Conservation (phyloP, 2,329 filamentous ascomycete genomes). For the Trichoderma arundinaceum region DNA sequence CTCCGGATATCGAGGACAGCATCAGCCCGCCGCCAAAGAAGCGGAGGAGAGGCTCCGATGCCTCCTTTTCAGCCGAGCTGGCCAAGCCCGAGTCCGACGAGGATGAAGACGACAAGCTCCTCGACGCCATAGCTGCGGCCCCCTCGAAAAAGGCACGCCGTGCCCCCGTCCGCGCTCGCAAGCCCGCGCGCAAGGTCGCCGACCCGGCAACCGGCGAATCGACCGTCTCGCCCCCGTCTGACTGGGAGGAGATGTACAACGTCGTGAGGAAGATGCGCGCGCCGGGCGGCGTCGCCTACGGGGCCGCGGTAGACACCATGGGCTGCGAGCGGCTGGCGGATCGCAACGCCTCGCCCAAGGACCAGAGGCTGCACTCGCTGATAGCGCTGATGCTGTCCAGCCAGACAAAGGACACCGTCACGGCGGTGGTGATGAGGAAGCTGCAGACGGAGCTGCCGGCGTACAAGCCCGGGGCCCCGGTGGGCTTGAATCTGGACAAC, state of each 20-base stretch:
- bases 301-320: constrained; percentile 97
- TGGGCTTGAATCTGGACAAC: constrained; percentile 74
- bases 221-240: constrained; percentile 65
- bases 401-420: constrained; percentile 93
- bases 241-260: constrained; percentile 85
- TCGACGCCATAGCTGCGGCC: constrained; percentile 38
- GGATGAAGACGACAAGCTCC: constrained; percentile 32
- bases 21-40: constrained; percentile 44
- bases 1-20: constrained; percentile 64
- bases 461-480: constrained; percentile 49
- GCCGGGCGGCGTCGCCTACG: constrained; percentile 58
- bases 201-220: constrained; percentile 50
- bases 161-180: constrained; percentile 42
- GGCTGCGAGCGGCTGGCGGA: constrained; percentile 82
- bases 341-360: constrained; percentile 53
- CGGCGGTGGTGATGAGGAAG: constrained; percentile 78
- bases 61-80: constrained; percentile 33
- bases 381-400: constrained; percentile 88
- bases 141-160: constrained; percentile 38
- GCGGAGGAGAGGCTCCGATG: constrained; percentile 38
- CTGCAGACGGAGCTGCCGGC: constrained; percentile 76
- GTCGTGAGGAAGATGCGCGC: constrained; percentile 77
- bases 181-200: constrained; percentile 54
- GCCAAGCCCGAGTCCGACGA: constrained; percentile 51
- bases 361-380: constrained; percentile 82